These are phyloP conservation scores for Populus tomentosa DNA, from an alignment of 441 rosid species.

Conservation along the genomic window DNA sequence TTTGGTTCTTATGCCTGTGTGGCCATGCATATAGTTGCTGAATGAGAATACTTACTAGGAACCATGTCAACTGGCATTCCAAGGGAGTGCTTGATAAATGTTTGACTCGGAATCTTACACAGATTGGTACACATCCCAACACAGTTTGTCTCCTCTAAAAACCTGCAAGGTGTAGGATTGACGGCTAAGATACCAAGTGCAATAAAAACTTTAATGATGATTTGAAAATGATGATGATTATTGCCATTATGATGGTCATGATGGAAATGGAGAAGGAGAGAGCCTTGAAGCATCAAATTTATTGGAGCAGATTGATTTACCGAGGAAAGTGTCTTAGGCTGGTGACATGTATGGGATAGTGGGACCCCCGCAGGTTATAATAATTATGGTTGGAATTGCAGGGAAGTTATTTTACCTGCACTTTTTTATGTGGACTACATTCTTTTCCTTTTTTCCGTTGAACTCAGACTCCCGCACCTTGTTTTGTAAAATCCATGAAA, in stretches of 20 bases:
- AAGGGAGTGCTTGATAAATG: slow-evolving; percentile 66
- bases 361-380: slow-evolving; percentile 18
- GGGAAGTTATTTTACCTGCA: slow-evolving; percentile 64
- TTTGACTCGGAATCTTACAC: slow-evolving; percentile 75
- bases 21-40: background rate
- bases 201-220: slow-evolving; percentile 26
- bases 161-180: slow-evolving; percentile 39
- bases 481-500: slow-evolving; percentile 6
- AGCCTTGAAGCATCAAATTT: slow-evolving; percentile 32
- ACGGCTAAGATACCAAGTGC: slow-evolving; percentile 16
- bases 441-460: slow-evolving; percentile 71
- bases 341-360: slow-evolving; percentile 19
- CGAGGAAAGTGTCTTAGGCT: slow-evolving; percentile 33
- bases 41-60: slow-evolving; percentile 56
- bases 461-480: slow-evolving; percentile 83
- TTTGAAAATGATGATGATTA: slow-evolving; percentile 20
- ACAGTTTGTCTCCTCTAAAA: slow-evolving; percentile 81
- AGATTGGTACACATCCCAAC: slow-evolving; percentile 90
- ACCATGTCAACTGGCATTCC: slow-evolving; percentile 91
- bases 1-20: background rate
- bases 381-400: background rate
- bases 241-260: slow-evolving; percentile 23
- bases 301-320: slow-evolving; percentile 35
- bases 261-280: slow-evolving; percentile 25
- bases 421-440: slow-evolving; percentile 74